Evolutionary conservation across 192 early-diverging fungal genomes (phyloP).

Genomic region (Podila epigama): DNA sequence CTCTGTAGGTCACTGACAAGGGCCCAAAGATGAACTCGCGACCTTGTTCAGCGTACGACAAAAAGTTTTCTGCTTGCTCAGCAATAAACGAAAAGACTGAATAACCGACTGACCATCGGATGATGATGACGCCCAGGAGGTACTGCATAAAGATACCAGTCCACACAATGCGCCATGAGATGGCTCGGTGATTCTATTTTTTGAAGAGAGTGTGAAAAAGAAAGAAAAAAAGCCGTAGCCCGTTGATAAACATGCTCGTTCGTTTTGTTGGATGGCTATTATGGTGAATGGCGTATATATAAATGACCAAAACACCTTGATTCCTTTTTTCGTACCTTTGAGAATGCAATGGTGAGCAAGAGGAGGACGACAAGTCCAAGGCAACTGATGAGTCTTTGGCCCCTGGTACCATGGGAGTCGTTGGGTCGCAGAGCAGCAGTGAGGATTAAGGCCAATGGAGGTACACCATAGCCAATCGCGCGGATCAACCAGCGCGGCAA

Average conservation of each 20-base stretch:
- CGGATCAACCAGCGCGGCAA: conserved; percentile 2
- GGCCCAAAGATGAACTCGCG: conserved; percentile 73
- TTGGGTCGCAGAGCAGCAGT: conserved; percentile 13
- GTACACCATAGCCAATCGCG: conserved; percentile 6
- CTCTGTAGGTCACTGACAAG: conserved; percentile 3
- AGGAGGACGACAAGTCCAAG: conserved; percentile 71
- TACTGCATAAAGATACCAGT: conserved; percentile 79
- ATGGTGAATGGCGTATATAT: no score
- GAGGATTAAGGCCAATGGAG: conserved; percentile 5
- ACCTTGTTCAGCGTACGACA: conserved; percentile 68
- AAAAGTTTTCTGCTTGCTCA: conserved; percentile 47
- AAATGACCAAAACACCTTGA: no score
- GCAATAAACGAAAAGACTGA: conserved; percentile 75
- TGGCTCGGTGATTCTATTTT: conserved; percentile 53
- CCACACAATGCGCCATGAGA: conserved; percentile 76
- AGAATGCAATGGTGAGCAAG: conserved; percentile 50
- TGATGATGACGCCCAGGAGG: conserved; percentile 78
- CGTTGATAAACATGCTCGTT: no score
- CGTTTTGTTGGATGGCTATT: no score
- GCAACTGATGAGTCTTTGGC: conserved; percentile 74
- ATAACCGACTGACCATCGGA: conserved; percentile 70
- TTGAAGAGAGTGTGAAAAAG: not conserved
- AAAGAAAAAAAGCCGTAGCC: not conserved
- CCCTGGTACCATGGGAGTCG: conserved; percentile 48
- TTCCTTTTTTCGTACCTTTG: no score